Evolutionary conservation across 495 filamentous ascomycete genomes (phyloP).

Genomic region (Penicillium egyptiacum): DNA sequence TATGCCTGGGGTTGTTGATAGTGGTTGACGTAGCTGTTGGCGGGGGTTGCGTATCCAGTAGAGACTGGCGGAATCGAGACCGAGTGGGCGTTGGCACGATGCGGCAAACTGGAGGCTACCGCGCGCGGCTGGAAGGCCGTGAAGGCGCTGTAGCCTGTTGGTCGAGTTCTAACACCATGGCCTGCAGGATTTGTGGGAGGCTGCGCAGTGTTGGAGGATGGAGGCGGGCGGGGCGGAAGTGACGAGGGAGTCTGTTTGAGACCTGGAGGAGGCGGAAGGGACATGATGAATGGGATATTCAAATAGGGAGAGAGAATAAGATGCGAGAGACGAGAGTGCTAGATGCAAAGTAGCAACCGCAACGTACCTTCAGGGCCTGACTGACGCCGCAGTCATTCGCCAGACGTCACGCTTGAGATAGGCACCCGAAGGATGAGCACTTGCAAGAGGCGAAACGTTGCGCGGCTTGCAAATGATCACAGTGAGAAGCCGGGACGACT

Average conservation of each 20-base stretch:
- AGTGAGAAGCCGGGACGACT: too few relatives aligned
- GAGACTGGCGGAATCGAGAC: conserved; percentile 46
- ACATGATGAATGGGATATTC: conserved; percentile 83
- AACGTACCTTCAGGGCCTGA: conserved; percentile 62
- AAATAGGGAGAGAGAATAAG: conserved; percentile 26
- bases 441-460: not conserved
- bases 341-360: conserved; percentile 39
- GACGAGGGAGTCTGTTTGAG: conserved; percentile 66
- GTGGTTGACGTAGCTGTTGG: conserved; percentile 35
- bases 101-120: conserved; percentile 53
- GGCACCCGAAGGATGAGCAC: conserved; percentile 9
- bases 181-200: conserved; percentile 46
- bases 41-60: conserved; percentile 41
- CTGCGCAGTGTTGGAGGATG: conserved; percentile 52
- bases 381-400: conserved; percentile 40
- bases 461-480: not conserved
- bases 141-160: conserved; percentile 43
- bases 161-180: conserved; percentile 35
- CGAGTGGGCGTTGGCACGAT: conserved; percentile 43
- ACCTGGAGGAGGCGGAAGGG: conserved; percentile 92
- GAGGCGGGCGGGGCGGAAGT: conserved; percentile 82
- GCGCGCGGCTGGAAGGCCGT: conserved; percentile 64
- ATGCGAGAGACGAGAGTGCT: conserved; percentile 33
- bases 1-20: conserved; percentile 42
- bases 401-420: conserved; percentile 43